Evolutionary conservation across 306 rosid species (phyloP), one percentile per base, ranked within the genome.

Genomic region (Rosa lucieae): DNA sequence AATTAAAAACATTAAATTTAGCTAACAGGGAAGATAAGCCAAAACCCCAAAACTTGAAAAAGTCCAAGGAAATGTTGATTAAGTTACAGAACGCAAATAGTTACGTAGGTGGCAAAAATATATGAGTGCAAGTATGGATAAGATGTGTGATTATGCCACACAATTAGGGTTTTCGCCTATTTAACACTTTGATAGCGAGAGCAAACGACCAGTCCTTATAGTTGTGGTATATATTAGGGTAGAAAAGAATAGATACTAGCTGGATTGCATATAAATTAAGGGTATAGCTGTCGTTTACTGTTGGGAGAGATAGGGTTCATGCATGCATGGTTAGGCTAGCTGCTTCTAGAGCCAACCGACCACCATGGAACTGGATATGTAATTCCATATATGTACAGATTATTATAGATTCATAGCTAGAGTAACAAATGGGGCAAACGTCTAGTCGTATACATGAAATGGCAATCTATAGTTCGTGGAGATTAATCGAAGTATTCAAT

Each of bases 341-440:
- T 35, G 77, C 67, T 53, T 39, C 37, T 55, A 21, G 52, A 74
- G 52, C 48, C 6, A 67, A 40, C 37, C 39, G 29, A 74, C 77
- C 77, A 40, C 21, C 40, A 23, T 43, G 35, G 26, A 21, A 12
- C 0, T 10, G n/a, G 77, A 73, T 20, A 70, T 8, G 37, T 32
- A 32, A 32, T 32, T 32, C 37, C 3, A 32, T 32, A 32, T 32
- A 32, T 3, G 2, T 32, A 32, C 37, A 2, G 37, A 32, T 32
- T 32, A 32, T 32, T 32, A 32, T 32, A 32, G 37, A 32, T 32
- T 32, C 37, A 32, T 32, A 32, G 37, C 37, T 32, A 32, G 3
- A 32, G 37, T 32, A 32, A 32, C 37, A 32, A 32, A 52, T 51
- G 35, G 46, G 32, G 52, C 49, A 12, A 55, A 53, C 39, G 46